phyloP scores from a whole-genome alignment of 345 rosid genomes.

The Lepidium aucheri region DNA sequence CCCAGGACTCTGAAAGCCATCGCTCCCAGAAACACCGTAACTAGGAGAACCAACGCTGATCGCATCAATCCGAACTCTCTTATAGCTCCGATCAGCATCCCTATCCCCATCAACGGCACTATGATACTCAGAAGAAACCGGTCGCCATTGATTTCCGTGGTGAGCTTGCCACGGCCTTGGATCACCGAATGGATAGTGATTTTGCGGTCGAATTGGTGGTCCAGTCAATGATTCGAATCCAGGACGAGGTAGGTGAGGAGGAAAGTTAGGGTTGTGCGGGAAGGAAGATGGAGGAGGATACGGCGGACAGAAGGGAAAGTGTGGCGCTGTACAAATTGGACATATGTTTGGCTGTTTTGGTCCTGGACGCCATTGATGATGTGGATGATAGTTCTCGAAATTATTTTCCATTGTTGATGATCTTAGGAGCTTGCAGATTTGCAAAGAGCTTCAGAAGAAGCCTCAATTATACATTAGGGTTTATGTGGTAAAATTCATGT shows the following conservation, averaged over 20 bases:
- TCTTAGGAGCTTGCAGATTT: not conserved
- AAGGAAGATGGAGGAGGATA: slow-evolving; percentile 32
- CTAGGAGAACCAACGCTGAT: slow-evolving; percentile 17
- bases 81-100: slow-evolving; percentile 51
- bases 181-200: slow-evolving; percentile 20
- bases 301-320: slow-evolving; percentile 76
- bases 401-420: slow-evolving; percentile 11
- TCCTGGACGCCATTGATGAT: slow-evolving; percentile 55
- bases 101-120: slow-evolving; percentile 17
- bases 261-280: slow-evolving; percentile 39
- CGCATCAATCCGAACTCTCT: slow-evolving; percentile 59
- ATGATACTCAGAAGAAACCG: slow-evolving; percentile 1
- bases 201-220: slow-evolving; percentile 13
- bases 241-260: slow-evolving; percentile 36
- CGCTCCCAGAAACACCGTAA: slow-evolving; percentile 1
- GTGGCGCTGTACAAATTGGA: slow-evolving; percentile 53
- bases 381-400: slow-evolving; percentile 16
- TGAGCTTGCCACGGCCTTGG: slow-evolving; percentile 37
- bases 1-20: slow-evolving; percentile 16
- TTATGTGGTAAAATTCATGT: not conserved
- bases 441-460: not conserved
- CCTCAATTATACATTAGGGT: slow-evolving; percentile 10
- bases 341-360: slow-evolving; percentile 43
- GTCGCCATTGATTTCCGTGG: slow-evolving; percentile 27
- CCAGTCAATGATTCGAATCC: slow-evolving; percentile 36